Percentiles rank a stretch among this genome's conserved stretches.
Conservation (phyloP, 2,329 filamentous ascomycete genomes). For the Eutypa lata region DNA sequence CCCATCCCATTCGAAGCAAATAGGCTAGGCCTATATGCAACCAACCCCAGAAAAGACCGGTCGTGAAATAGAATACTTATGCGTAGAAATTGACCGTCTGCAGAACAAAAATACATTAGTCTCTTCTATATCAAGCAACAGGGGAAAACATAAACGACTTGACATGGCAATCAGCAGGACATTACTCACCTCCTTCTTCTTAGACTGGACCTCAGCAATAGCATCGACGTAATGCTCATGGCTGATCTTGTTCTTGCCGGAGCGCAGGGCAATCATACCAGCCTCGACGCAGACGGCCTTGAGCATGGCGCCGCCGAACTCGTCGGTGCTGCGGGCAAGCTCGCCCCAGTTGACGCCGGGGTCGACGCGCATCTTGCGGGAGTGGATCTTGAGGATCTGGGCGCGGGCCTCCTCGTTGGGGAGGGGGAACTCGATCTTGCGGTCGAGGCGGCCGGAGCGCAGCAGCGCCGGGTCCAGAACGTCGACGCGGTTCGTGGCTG, state of each 20-base stretch:
- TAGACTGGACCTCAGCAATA: slow-evolving; percentile 89
- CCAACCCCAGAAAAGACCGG: neutral
- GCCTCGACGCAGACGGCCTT: slow-evolving; percentile 99
- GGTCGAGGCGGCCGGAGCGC: slow-evolving; percentile 86
- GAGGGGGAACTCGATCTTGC: slow-evolving; percentile 97
- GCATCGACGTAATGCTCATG: slow-evolving; percentile 99
- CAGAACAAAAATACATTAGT: neutral
- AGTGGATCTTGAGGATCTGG: slow-evolving; percentile 96
- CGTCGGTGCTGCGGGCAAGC: slow-evolving; percentile 91
- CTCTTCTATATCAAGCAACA: no score
- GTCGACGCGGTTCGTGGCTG: slow-evolving; percentile 91
- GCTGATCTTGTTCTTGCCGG: slow-evolving; percentile 92
- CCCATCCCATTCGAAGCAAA: neutral
- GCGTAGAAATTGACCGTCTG: slow-evolving; percentile 53
- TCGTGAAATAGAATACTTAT: slow-evolving; percentile 16
- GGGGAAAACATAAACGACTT: no score
- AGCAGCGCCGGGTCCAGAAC: slow-evolving; percentile 89
- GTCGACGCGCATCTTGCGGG: slow-evolving; percentile 96
- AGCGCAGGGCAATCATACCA: slow-evolving; percentile 95
- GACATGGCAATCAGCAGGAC: no score
- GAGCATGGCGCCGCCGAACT: slow-evolving; percentile 95
- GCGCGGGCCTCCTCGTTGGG: slow-evolving; percentile 97
- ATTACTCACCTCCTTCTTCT: slow-evolving; percentile 81
- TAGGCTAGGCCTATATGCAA: neutral
- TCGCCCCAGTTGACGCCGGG: slow-evolving; percentile 93